These are phyloP conservation scores for Pseudogymnoascus sp. DNA, from an alignment of 2,329 filamentous ascomycete genomes.

Conservation along the genomic window DNA sequence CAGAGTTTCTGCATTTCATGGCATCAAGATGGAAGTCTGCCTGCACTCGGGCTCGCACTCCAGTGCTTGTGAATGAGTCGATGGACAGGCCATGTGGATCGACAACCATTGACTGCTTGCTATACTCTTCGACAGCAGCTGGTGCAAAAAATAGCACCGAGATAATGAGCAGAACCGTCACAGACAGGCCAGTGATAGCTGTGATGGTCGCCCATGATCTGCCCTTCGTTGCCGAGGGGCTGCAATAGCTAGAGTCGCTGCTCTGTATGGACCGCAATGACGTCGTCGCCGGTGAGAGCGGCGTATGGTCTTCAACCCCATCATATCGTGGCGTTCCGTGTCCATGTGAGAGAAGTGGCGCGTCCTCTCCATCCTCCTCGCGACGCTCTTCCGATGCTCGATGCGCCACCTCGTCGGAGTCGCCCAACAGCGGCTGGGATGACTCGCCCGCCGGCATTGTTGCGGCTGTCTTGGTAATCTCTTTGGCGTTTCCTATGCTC, in stretches of 20 bases:
- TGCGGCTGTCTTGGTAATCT: neutral
- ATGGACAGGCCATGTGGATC: slow-evolving; percentile 78
- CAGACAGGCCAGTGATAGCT: slow-evolving; percentile 58
- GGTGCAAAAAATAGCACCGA: slow-evolving; percentile 74
- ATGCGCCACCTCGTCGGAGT: neutral
- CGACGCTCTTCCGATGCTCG: neutral
- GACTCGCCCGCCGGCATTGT: neutral
- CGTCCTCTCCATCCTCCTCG: neutral
- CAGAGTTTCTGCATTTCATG: slow-evolving; percentile 59
- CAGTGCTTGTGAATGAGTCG: slow-evolving; percentile 70
- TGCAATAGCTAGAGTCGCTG: slow-evolving; percentile 20
- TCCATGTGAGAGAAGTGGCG: neutral
- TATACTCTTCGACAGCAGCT: slow-evolving; percentile 74
- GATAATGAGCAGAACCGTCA: slow-evolving; percentile 59
- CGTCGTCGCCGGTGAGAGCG: slow-evolving; percentile 25
- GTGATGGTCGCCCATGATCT: slow-evolving; percentile 70
- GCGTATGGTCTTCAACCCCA: slow-evolving; percentile 18
- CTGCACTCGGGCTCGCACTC: slow-evolving; percentile 70
- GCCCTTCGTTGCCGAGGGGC: slow-evolving; percentile 28
- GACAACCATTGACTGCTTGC: slow-evolving; percentile 71
- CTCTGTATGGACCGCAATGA: slow-evolving; percentile 29
- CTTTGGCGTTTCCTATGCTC: neutral
- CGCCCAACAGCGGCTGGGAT: slow-evolving; percentile 1
- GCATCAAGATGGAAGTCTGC: slow-evolving; percentile 77
- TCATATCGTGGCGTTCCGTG: slow-evolving; percentile 21